Conservation (phyloP, 192 early-diverging fungal genomes). For the Coemansia sp. region DNA sequence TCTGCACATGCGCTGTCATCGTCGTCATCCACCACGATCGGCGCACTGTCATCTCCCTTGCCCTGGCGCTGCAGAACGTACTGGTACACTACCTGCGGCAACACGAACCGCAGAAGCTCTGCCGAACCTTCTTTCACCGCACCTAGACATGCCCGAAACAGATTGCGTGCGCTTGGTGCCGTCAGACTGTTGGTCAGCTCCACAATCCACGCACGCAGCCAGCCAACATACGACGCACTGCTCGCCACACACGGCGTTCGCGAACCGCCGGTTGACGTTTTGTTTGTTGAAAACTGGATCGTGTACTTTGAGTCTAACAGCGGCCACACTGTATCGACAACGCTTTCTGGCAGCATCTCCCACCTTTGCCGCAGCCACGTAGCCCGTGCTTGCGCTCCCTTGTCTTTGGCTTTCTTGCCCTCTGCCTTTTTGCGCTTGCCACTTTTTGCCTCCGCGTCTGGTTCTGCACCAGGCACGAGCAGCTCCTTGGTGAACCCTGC, state of each 20-base stretch:
- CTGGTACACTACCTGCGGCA: slow-evolving; percentile 40
- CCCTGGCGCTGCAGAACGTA: slow-evolving; percentile 16
- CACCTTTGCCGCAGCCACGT: slow-evolving; percentile 35
- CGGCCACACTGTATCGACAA: slow-evolving; percentile 28
- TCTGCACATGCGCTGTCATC: slow-evolving; percentile 13
- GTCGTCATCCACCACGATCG: slow-evolving; percentile 34
- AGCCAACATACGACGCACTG: slow-evolving; percentile 16
- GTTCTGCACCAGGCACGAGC: neutral
- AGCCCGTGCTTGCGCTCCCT: slow-evolving; percentile 3
- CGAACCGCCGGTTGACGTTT: neutral
- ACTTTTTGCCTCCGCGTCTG: slow-evolving; percentile 4
- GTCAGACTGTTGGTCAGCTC: slow-evolving; percentile 26
- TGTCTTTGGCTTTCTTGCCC: neutral
- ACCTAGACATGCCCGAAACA: slow-evolving; percentile 41
- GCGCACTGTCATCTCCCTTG: neutral
- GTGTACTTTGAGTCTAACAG: slow-evolving; percentile 51
- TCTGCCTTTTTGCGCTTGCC: slow-evolving; percentile 9
- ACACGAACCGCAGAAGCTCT: slow-evolving; percentile 34
- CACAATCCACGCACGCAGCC: slow-evolving; percentile 41
- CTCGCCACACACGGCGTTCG: slow-evolving; percentile 23
- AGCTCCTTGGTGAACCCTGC: slow-evolving; percentile 43
- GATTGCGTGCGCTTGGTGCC: slow-evolving; percentile 4
- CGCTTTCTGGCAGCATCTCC: slow-evolving; percentile 35
- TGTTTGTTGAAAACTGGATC: slow-evolving; percentile 27
- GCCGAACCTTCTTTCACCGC: slow-evolving; percentile 39